These are phyloP conservation scores for Lunularia cruciata DNA, from an alignment of 225 moss, liverwort and hornwort genomes.

Conservation along the genomic window DNA sequence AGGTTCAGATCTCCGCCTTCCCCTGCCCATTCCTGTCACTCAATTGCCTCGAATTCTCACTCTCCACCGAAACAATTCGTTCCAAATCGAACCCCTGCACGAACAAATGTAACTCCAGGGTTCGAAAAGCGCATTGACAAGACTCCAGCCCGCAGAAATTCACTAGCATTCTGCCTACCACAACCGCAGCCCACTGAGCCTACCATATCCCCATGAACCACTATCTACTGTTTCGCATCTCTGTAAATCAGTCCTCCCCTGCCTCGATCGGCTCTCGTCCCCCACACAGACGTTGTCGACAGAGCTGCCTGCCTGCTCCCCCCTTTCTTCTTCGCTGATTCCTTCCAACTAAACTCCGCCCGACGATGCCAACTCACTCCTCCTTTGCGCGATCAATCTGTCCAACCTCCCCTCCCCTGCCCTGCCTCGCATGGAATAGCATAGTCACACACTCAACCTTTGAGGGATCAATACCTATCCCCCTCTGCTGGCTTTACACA, in stretches of 20 bases:
- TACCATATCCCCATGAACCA: constrained; percentile 26
- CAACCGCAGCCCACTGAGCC: constrained; percentile 8
- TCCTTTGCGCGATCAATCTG: neutral
- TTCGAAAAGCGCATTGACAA: constrained; percentile 26
- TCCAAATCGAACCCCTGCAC: constrained; percentile 26
- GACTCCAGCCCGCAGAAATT: constrained; percentile 30
- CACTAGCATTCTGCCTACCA: constrained; percentile 38
- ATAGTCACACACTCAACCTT: too few relatives aligned
- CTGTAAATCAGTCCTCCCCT: constrained; percentile 5
- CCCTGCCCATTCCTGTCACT: constrained; percentile 72
- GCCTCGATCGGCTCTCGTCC: neutral
- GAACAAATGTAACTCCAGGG: constrained; percentile 27
- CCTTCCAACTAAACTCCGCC: neutral
- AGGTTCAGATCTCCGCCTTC: constrained; percentile 79
- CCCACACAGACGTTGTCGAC: neutral
- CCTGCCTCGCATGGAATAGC: too few relatives aligned
- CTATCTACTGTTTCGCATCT: constrained; percentile 18
- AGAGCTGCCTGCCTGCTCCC: constrained; percentile 2
- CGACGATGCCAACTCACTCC: neutral
- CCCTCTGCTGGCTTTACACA: too few relatives aligned
- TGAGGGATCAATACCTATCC: too few relatives aligned
- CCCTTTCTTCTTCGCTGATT: neutral
- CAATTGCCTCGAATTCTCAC: constrained; percentile 26
- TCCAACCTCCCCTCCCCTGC: neutral
- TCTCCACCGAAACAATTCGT: constrained; percentile 20